Base-by-base conservation (phyloP, 2,329 filamentous ascomycete species). In the Diplodia sapinea region DNA sequence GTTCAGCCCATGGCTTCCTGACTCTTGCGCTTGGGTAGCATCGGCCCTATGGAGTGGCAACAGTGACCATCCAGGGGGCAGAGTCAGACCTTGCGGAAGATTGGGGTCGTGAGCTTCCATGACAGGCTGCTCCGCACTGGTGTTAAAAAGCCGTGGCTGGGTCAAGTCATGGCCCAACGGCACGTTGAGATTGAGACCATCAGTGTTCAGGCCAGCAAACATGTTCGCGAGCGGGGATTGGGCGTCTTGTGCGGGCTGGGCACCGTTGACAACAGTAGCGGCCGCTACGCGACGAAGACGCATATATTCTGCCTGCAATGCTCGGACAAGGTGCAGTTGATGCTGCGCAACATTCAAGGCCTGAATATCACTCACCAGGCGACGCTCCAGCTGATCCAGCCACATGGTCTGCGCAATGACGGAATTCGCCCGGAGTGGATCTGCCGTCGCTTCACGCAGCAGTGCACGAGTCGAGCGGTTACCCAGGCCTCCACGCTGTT, bases 281-380 rank as follows among this genome's bases (percentile, higher is more conserved):
- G 65, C 55, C 6, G 55, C 65, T 13, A 43, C 65, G 17, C 64
- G 43, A n/a, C 65, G 65, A 31, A 68, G 54, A 13, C 66, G 66
- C 51, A 68, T 38, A 20, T 55, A 68, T 47, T 68, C 67, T 49
- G 61, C 67, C 52, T 68, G 61, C 40, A 68, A 54, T 8, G 88
- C 80, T 64, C 89, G 85, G n/a, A 93, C 81, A n/a, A 87, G 80
- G 57, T 88, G 85, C 4, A 94, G 76, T 75, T 95, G 91, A 40
- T 89, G 85, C 62, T 91, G 86, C 17, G 88, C 87, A 40, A 86
- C 74, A 55, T 89, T 86, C 20, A 94, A 80, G 51, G 80, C 81
- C 56, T 86, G 83, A 40, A 92, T 83, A 73, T 94, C 90, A 66
- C 88, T 86, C 71, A 89, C 83, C 29, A 95, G 83, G 65, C 91